Evolutionary conservation across 768 basidiomycete genomes (phyloP), one percentile per base, ranked within the genome.

Genomic region (Podaxis sp.): DNA sequence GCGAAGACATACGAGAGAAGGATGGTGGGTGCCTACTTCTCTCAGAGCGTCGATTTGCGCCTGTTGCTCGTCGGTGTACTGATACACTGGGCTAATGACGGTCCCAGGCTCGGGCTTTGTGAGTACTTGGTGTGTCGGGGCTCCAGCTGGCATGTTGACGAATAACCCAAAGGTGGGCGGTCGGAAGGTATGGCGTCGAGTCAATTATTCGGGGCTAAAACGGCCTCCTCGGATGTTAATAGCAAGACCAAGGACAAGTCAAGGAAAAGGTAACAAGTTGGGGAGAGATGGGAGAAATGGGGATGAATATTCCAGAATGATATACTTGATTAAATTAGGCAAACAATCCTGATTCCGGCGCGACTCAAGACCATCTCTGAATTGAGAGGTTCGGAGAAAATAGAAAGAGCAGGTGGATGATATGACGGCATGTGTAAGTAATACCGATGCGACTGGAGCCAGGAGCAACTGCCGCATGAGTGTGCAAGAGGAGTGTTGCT

Each of bases 41-140:
- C 79, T 77, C 21, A 94, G 75, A 11, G 79, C 79, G 46, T 82
- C 73, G 57, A 92, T 83, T 73, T 86, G 79, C 2, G 74, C 72
- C 14, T 74, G 66, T 70, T 94, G 90, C 60, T 82, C 83, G 4
- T 83, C 80, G 5, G 86, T 79, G 70, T 93, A 92, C 3, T 76
- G 72, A 65, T 84, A 73, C 16, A 82, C 69, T 4, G 88, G 90
- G 25, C 68, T 78, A 23, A 90, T 69, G 16, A 77, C 71, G 0
- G 81, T 85, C 1, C 76, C 85, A 1, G 75, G 71, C 2, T 78
- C 79, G 1, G 91, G 91, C 1, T 68, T 67, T 2, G 82, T 85
- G 65, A 88, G 74, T 44, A 92, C 76, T 53, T 64, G 61, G 28
- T 63, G 65, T 13, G 67, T 68, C 32, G 32, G 32, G 32, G 32